Conservation (phyloP, 305 asterid species). For the Solanum hybrid region DNA sequence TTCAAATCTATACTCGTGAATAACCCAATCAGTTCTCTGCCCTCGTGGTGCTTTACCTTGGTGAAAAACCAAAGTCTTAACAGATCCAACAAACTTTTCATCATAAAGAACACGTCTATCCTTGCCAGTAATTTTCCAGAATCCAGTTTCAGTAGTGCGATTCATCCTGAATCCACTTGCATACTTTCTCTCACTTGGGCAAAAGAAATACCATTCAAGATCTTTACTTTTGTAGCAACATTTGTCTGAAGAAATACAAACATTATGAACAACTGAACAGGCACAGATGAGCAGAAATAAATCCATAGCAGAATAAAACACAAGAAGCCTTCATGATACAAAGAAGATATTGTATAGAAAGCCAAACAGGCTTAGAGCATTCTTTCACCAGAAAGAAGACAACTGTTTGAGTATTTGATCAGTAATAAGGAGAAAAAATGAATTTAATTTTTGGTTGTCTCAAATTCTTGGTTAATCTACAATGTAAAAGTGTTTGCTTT, state of each 20-base stretch:
- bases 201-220: constrained; percentile 82
- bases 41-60: constrained; percentile 62
- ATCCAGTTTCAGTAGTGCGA: constrained; percentile 72
- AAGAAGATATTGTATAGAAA: neutral
- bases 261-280: neutral
- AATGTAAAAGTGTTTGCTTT: neutral
- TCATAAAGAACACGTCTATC: constrained; percentile 37
- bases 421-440: neutral
- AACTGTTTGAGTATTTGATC: neutral
- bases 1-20: constrained; percentile 56
- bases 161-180: constrained; percentile 66
- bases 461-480: neutral
- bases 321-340: neutral
- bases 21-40: constrained; percentile 74
- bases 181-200: constrained; percentile 74
- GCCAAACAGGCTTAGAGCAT: neutral
- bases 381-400: neutral
- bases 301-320: neutral
- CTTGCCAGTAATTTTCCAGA: constrained; percentile 58
- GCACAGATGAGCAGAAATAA: neutral
- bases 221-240: constrained; percentile 62
- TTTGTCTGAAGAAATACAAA: constrained; percentile 32
- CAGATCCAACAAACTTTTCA: constrained; percentile 43
- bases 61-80: constrained; percentile 74
- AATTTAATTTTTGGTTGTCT: neutral